Evolutionary conservation across 371 early-diverging fungal genomes (phyloP).

Genomic region (Coemansia sp.): DNA sequence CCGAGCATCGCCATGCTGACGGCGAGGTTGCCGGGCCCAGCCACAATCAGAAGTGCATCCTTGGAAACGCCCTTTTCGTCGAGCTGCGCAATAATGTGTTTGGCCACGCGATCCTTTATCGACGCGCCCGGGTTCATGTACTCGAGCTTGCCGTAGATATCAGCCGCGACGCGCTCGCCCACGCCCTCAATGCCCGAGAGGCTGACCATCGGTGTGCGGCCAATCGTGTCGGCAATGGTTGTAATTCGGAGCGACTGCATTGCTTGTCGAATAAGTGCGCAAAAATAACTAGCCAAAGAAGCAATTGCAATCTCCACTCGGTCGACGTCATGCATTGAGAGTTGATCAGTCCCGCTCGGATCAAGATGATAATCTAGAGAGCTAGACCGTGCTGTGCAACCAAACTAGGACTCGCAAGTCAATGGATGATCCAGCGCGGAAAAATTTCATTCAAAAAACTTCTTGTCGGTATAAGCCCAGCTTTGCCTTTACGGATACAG

Average conservation of each 20-base stretch:
- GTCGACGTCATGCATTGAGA: too few relatives aligned
- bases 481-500: background rate
- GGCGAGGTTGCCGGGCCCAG: constrained; percentile 71
- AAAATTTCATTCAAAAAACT: too few relatives aligned
- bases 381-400: too few relatives aligned
- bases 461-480: too few relatives aligned
- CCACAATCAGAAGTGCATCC: constrained; percentile 58
- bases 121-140: constrained; percentile 72
- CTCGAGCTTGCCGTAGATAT: constrained; percentile 71
- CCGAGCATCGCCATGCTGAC: constrained; percentile 52
- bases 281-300: background rate
- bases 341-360: too few relatives aligned
- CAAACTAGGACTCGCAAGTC: too few relatives aligned
- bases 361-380: too few relatives aligned
- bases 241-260: constrained; percentile 10
- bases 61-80: constrained; percentile 8
- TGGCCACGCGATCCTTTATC: constrained; percentile 75
- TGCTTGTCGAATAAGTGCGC: background rate
- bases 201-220: constrained; percentile 37
- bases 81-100: constrained; percentile 48
- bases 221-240: constrained; percentile 19
- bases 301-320: background rate
- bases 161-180: constrained; percentile 9
- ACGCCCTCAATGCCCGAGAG: constrained; percentile 25
- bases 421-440: too few relatives aligned